Evolutionary conservation across 306 rosid genomes (phyloP).

Genomic region (Rosa multiflora): DNA sequence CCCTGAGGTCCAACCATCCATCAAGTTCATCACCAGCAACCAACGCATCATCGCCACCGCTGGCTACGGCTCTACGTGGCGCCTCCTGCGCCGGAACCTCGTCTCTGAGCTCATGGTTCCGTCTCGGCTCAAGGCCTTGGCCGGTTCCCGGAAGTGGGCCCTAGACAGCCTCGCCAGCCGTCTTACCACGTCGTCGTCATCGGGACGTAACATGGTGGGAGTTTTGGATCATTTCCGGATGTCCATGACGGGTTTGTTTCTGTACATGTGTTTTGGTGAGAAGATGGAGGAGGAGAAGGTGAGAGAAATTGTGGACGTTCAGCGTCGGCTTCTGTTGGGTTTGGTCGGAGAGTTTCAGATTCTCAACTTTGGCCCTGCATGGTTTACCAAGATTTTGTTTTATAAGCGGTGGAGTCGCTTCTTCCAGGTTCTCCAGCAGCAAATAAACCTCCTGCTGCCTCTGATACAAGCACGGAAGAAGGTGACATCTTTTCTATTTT

Average conservation of each 20-base stretch:
- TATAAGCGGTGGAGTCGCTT: constrained; percentile 12
- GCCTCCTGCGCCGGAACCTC: constrained; percentile 30
- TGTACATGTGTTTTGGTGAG: constrained; percentile 27
- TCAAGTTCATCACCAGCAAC: constrained; percentile 3
- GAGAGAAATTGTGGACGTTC: constrained; percentile 7
- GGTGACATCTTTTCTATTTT: not conserved
- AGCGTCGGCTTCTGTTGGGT: not conserved
- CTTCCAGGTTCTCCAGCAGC: not conserved
- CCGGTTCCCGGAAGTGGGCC: constrained; percentile 17
- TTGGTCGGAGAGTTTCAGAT: constrained; percentile 4
- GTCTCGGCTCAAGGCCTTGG: constrained; percentile 9
- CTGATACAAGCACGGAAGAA: constrained; percentile 14
- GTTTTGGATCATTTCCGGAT: constrained; percentile 14
- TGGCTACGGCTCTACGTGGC: constrained; percentile 26
- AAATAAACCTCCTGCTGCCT: constrained; percentile 1
- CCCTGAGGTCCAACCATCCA: constrained; percentile 3
- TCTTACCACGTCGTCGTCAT: not conserved
- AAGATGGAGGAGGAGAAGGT: constrained; percentile 8
- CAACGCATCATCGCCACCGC: constrained; percentile 20
- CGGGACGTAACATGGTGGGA: not conserved
- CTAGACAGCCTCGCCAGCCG: constrained; percentile 4
- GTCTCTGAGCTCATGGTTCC: constrained; percentile 21
- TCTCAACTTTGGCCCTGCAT: constrained; percentile 20
- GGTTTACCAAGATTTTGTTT: constrained; percentile 18
- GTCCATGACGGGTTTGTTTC: constrained; percentile 18